phyloP scores from a whole-genome alignment of 2,329 filamentous ascomycete genomes.

The Fonsecaea pedrosoi region DNA sequence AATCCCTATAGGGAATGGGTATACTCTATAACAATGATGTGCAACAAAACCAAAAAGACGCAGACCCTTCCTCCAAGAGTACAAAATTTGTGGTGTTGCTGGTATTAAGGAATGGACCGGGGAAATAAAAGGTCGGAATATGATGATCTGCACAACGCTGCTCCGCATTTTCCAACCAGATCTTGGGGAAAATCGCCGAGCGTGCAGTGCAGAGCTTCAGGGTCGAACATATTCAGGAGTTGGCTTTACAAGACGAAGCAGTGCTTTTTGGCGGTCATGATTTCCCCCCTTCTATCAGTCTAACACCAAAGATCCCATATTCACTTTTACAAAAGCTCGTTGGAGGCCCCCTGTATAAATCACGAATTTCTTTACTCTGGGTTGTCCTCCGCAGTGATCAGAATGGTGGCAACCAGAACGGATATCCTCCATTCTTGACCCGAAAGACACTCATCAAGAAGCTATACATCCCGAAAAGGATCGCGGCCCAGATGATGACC shows the following conservation, averaged over 20 bases:
- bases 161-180: conserved; percentile 1
- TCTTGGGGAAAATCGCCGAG: background rate
- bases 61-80: background rate
- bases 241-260: too few species aligned
- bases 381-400: conserved; percentile 44
- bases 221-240: background rate
- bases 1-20: background rate
- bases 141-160: background rate
- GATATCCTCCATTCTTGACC: conserved; percentile 92
- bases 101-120: background rate
- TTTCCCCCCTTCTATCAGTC: background rate
- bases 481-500: conserved; percentile 77
- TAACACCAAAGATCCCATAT: background rate
- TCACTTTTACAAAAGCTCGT: background rate
- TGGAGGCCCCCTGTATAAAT: background rate
- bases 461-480: conserved; percentile 86
- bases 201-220: background rate
- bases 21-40: background rate
- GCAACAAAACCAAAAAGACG: background rate
- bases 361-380: background rate
- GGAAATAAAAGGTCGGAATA: background rate
- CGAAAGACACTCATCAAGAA: conserved; percentile 93
- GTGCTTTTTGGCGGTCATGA: background rate
- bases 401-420: conserved; percentile 92
- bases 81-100: background rate